Evolutionary conservation across 2,329 filamentous ascomycete genomes (phyloP), one percentile per base, ranked within the genome.

Genomic region (Fusarium ambrosium): DNA sequence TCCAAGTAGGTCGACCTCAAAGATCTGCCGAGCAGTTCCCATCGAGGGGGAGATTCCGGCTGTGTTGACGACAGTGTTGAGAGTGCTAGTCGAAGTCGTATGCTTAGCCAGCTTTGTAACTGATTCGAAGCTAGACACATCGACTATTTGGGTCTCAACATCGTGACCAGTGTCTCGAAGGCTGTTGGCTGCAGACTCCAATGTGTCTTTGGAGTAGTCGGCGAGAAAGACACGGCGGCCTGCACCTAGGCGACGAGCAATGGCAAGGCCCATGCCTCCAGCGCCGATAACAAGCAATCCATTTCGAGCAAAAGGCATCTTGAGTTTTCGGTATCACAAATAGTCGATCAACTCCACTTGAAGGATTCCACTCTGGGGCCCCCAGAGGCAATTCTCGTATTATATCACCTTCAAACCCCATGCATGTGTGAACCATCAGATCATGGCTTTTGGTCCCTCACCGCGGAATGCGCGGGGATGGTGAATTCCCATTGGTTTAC

Each of bases 1-100:
- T 43, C 64, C 64, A n/a, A 67, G 22, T 3, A 67, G 37, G 32
- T 62, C 43, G 4, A 67, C 64, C 11, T 67, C 58, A 16, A 24
- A 67, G 13, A 67, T 62, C 36, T 56, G 32, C 18, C 58, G 43
- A 2, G 45, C 37, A 6, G 58, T 43, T 18, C 43, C 64, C 59
- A 62, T 62, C 0, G 34, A 36, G 4, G 58, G 64, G 2, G 64
- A 62, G 13, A 67, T 45, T 1, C 64, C 64, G 5, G 64, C 64
- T 4, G 64, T 45, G 34, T 67, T 62, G 13, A 67, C 45, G 4
- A 67, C 58, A 6, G 64, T 62, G 3, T 67, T 18, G 24, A 67
- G 32, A 6, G 22, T 34, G 20, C 27, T 29, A 1, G 22, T 24
- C 3, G 29, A 20, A 6, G 58, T 20, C 7, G 48, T n/a, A 29